Evolutionary conservation across 257 asterid genomes (phyloP), one percentile per base, ranked within the genome.

Genomic region (Nicotiana sylvestris): DNA sequence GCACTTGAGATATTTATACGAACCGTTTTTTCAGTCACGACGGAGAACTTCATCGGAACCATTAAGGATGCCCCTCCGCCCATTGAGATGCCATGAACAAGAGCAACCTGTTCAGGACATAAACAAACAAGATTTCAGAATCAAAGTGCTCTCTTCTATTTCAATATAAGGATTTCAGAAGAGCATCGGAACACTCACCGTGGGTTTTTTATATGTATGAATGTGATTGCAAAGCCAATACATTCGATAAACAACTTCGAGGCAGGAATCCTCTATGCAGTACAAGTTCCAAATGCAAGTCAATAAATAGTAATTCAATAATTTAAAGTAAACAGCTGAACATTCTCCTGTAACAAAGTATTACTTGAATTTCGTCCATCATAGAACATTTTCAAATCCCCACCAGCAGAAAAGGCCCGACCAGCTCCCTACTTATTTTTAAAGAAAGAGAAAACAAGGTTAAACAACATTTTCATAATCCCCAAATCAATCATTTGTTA

Each of bases 1-100:
- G 39, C 49, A 16, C 46, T 6, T 1, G 49, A 49, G 30, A 27
- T 65, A 49, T 16, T 5, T 56, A 65, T 58, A 87, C 99, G 87
- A 61, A 96, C 99, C 53, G 97, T 93, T 78, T 94, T 96, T 84
- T 96, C 98, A 3, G 99, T 96, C 86, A 94, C 98, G 49, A 92
- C 93, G 21, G 98, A 93, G 83, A 93, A 96, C 88, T 87, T 96
- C 98, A 96, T 85, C 0, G 98, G 99, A 86, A 86, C 94, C 98
- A 94, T 90, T 76, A 96, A 86, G 49, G 98, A 91, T 67, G 99
- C 99, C 74, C 99, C 99, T 70, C 99, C 99, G 33, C 99, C 99
- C 99, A 96, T 96, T 79, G 96, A 88, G 84, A 96, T 93, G 76
- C 99, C 99, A 82, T 96, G 89, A 85, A 68, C 99, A 86, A 96